Conservation (phyloP, 2,329 filamentous ascomycete species). For the Alternaria brassicicola region DNA sequence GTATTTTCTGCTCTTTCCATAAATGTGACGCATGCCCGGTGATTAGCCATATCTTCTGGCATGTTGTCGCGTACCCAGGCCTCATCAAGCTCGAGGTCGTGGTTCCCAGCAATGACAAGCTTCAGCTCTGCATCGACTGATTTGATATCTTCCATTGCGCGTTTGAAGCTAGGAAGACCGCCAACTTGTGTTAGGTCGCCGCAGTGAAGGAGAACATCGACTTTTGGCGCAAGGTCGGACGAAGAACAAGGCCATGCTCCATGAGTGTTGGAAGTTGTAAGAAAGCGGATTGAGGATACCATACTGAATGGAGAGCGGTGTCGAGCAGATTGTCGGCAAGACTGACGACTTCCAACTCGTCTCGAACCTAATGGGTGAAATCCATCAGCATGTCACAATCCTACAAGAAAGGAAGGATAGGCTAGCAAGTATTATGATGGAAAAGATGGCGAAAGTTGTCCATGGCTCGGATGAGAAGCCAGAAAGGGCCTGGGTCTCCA, state of each 20-base stretch:
- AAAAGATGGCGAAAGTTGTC: too few relatives aligned
- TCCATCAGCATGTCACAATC: too few relatives aligned
- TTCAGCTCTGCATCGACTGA: conserved; percentile 60
- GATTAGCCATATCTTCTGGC: conserved; percentile 24
- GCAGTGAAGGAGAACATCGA: conserved; percentile 60
- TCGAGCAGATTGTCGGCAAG: not conserved
- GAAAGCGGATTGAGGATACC: conserved; percentile 18
- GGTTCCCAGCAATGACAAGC: conserved; percentile 65
- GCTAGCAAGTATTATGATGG: too few relatives aligned
- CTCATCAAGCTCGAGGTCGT: conserved; percentile 63
- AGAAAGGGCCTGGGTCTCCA: too few relatives aligned
- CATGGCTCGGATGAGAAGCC: too few relatives aligned
- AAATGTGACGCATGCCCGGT: conserved; percentile 29
- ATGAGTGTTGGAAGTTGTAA: conserved; percentile 52
- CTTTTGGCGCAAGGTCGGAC: conserved; percentile 36
- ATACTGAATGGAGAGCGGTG: not conserved
- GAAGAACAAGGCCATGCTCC: conserved; percentile 1
- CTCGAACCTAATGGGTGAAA: too few relatives aligned
- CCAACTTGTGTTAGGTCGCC: conserved; percentile 64
- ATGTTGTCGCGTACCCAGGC: conserved; percentile 11
- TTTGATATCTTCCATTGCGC: conserved; percentile 54
- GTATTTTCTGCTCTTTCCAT: not conserved
- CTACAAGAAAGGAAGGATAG: too few relatives aligned
- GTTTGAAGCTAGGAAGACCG: conserved; percentile 51
- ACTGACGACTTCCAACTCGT: too few relatives aligned